These are phyloP conservation scores for Clonostachys rhizophaga DNA, from an alignment of 2,329 filamentous ascomycete species.

Conservation along the genomic window DNA sequence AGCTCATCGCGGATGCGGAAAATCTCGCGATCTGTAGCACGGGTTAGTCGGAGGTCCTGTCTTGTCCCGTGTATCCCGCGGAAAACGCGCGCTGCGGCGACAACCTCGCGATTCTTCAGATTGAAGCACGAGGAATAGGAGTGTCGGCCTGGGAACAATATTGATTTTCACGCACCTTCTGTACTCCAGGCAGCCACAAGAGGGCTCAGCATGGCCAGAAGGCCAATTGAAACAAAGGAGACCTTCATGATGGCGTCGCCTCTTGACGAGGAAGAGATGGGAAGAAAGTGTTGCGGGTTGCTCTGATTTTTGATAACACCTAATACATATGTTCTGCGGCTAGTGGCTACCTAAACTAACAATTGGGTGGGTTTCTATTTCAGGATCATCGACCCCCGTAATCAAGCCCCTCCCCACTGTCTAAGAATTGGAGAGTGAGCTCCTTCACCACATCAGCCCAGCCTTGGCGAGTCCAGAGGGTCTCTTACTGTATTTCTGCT, in stretches of 20 bases:
- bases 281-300: background rate
- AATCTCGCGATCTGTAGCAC: conserved; percentile 80
- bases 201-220: conserved; percentile 63
- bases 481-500: background rate
- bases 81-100: background rate
- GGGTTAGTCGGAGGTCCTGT: background rate
- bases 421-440: background rate
- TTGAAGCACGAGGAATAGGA: too few relatives aligned
- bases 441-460: background rate
- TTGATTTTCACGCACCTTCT: conserved; percentile 55
- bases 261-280: background rate
- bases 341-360: too few relatives aligned
- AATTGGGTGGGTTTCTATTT: background rate
- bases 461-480: background rate
- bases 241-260: conserved; percentile 63
- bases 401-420: too few relatives aligned
- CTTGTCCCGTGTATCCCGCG: background rate
- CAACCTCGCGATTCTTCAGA: too few relatives aligned
- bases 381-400: background rate
- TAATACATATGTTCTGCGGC: background rate
- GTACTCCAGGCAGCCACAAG: conserved; percentile 77
- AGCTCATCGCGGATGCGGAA: conserved; percentile 93
- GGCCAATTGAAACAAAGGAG: conserved; percentile 60
- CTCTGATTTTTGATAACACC: too few relatives aligned
- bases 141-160: too few relatives aligned